Conservation (phyloP, 2,329 filamentous ascomycete species). For the Aspergillus brunneoviolaceus region DNA sequence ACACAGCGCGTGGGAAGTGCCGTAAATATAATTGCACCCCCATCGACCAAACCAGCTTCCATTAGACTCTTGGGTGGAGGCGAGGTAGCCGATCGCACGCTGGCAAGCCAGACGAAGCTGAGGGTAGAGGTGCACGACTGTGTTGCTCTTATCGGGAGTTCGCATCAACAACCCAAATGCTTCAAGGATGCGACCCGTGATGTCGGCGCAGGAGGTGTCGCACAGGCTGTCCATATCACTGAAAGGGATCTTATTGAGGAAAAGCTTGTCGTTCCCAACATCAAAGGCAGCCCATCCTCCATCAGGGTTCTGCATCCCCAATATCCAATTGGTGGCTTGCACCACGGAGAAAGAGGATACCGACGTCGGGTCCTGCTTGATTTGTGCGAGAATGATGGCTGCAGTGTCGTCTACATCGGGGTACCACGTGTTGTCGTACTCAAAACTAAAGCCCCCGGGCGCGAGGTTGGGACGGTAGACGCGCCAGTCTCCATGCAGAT, state of each 20-base stretch:
- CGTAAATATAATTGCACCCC: conserved; percentile 38
- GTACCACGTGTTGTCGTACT: conserved; percentile 33
- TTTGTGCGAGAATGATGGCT: conserved; percentile 28
- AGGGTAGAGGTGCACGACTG: background rate
- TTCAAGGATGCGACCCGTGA: conserved; percentile 36
- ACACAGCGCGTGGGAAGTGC: conserved; percentile 33
- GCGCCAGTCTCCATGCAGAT: conserved; percentile 29
- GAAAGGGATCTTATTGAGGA: conserved; percentile 39
- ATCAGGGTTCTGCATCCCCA: conserved; percentile 40
- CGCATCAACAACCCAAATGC: conserved; percentile 28
- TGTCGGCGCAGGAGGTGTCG: conserved; percentile 34
- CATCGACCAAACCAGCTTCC: conserved; percentile 37
- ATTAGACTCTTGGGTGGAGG: conserved; percentile 22
- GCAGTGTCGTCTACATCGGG: conserved; percentile 38
- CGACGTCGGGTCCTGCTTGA: conserved; percentile 23
- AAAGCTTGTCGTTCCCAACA: conserved; percentile 32
- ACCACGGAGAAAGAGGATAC: conserved; percentile 8
- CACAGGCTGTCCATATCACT: conserved; percentile 38
- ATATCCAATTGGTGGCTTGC: conserved; percentile 27
- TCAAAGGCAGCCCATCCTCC: conserved; percentile 42
- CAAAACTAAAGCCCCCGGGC: conserved; percentile 32
- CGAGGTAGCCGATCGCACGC: conserved; percentile 27
- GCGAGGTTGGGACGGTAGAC: conserved; percentile 22
- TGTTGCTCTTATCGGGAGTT: background rate
- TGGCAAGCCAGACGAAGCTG: conserved; percentile 10